Evolutionary conservation across 148 eudicot genomes (phyloP).

Genomic region (Rhododendron williamsianum): DNA sequence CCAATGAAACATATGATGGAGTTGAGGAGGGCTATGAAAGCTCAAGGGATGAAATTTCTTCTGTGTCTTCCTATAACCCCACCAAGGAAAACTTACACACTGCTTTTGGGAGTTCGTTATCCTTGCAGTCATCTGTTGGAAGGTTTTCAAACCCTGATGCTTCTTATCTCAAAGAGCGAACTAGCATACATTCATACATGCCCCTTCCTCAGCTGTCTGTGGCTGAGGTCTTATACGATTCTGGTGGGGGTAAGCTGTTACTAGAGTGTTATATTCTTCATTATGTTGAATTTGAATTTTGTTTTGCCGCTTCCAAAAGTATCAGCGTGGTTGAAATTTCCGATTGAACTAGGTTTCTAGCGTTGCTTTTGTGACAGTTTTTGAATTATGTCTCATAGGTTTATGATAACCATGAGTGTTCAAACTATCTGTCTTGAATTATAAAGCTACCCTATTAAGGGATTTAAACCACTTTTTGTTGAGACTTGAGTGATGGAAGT

Average conservation of each 20-base stretch:
- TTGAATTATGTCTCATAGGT: not conserved
- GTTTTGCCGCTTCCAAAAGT: not conserved
- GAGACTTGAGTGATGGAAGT: not conserved
- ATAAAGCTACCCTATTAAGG: not conserved
- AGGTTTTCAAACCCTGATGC: conserved; percentile 63
- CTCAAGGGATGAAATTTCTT: conserved; percentile 78
- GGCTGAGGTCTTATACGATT: conserved; percentile 73
- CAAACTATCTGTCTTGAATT: not conserved
- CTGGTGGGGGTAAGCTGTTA: conserved; percentile 51
- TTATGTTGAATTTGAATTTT: not conserved
- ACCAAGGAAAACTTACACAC: conserved; percentile 55
- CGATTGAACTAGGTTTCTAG: not conserved
- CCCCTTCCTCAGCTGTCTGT: conserved; percentile 47
- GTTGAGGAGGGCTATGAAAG: conserved; percentile 90
- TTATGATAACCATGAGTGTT: not conserved
- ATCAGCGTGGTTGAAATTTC: not conserved
- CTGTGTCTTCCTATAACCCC: conserved; percentile 85
- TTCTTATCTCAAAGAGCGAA: conserved; percentile 52
- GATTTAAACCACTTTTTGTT: not conserved
- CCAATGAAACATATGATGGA: conserved; percentile 70
- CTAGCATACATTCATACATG: conserved; percentile 37
- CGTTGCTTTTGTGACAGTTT: not conserved
- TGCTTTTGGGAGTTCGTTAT: conserved; percentile 76
- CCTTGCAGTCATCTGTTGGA: conserved; percentile 65
- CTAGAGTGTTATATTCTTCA: not conserved